phyloP scores from a whole-genome alignment of 1,139 yeast genomes.

The Taphrina sp. region DNA sequence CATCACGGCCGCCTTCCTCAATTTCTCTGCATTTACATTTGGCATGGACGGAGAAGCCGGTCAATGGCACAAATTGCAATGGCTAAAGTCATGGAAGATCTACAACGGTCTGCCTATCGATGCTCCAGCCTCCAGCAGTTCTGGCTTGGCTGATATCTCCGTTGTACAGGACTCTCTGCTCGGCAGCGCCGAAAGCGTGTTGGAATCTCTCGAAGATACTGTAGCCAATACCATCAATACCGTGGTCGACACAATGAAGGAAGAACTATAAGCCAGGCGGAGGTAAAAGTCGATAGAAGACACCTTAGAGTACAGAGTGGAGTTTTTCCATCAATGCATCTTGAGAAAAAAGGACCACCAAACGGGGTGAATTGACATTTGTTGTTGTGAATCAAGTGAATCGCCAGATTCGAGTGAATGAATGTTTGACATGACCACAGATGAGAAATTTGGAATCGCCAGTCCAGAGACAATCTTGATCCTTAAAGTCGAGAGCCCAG shows the following conservation, averaged over 20 bases:
- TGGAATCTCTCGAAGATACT: constrained; percentile 7
- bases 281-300: not conserved
- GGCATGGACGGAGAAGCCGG: constrained; percentile 85
- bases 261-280: constrained; percentile 1
- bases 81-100: constrained; percentile 75
- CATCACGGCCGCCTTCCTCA: constrained; percentile 66
- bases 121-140: constrained; percentile 18
- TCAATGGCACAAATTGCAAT: constrained; percentile 67
- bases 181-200: constrained; percentile 6
- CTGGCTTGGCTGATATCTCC: constrained; percentile 5
- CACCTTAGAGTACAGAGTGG: not conserved
- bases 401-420: constrained; percentile 7
- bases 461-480: not conserved
- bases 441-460: constrained; percentile 5
- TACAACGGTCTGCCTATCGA: constrained; percentile 19
- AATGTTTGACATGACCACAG: not conserved
- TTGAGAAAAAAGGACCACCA: no score
- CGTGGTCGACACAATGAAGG: constrained; percentile 10
- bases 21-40: constrained; percentile 73
- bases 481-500: constrained; percentile 3
- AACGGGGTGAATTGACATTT: no score
- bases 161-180: constrained; percentile 9
- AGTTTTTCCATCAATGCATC: not conserved
- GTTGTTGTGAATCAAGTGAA: no score
- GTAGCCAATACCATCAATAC: constrained; percentile 8